Evolutionary conservation across 441 rosid species (phyloP).

Genomic region (Manihot esculenta): DNA sequence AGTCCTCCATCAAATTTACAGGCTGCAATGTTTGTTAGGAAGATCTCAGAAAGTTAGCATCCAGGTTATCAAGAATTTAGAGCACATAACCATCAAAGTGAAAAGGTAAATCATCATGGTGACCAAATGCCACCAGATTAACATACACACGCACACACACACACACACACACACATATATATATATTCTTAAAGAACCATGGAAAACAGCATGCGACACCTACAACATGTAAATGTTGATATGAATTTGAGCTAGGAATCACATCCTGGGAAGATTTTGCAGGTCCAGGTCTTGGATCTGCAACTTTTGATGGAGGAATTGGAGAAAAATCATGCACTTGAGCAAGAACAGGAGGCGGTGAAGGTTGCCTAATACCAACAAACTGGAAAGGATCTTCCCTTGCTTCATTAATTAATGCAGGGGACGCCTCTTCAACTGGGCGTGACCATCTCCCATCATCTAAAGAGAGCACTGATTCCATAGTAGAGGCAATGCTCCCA

Average conservation of each 20-base stretch:
- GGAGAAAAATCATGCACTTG: constrained; percentile 59
- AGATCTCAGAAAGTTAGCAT: constrained; percentile 19
- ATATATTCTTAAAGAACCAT: constrained; percentile 6
- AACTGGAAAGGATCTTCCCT: constrained; percentile 77
- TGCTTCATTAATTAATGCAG: constrained; percentile 49
- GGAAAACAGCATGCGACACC: constrained; percentile 25
- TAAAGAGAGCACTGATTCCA: constrained; percentile 86
- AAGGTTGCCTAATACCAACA: constrained; percentile 73
- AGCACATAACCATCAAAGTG: constrained; percentile 15
- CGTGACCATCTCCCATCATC: constrained; percentile 88
- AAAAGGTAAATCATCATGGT: constrained; percentile 3
- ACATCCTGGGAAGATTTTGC: constrained; percentile 61
- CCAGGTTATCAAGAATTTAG: constrained; percentile 15
- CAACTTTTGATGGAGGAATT: constrained; percentile 87
- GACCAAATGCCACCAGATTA: constrained; percentile 7
- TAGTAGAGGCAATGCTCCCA: constrained; percentile 42
- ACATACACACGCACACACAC: neutral
- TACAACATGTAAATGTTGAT: constrained; percentile 87
- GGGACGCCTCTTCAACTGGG: constrained; percentile 48
- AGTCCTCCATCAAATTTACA: constrained; percentile 82
- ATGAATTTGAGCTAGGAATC: constrained; percentile 48
- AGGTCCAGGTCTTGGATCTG: constrained; percentile 99
- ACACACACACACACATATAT: neutral
- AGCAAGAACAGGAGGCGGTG: constrained; percentile 95
- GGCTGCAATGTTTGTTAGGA: constrained; percentile 51